A percentile compares a stretch with the other conserved stretches of the same genome.
These are phyloP conservation scores for Blastomyces emzantsi DNA, from an alignment of 2,329 filamentous ascomycete genomes.

Conservation along the genomic window DNA sequence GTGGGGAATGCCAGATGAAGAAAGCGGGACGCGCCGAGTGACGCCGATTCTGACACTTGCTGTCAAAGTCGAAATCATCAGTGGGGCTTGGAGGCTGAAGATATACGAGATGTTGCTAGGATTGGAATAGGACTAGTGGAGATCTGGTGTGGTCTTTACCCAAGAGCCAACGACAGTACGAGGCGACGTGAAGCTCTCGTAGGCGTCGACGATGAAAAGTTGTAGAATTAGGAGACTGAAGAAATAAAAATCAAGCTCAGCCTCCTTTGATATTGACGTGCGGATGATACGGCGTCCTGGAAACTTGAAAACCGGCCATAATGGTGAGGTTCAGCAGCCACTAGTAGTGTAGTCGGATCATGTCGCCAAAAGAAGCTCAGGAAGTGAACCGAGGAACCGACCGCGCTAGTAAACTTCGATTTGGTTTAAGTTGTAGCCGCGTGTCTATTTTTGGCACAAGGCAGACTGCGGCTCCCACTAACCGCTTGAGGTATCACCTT, in stretches of 20 bases:
- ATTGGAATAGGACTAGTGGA: not conserved
- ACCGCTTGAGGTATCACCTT: not conserved
- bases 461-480: constrained; percentile 1
- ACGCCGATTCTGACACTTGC: not conserved
- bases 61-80: constrained; percentile 1
- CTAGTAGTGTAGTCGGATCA: not conserved
- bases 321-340: not conserved
- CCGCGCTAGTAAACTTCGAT: constrained; percentile 2
- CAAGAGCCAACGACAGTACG: not conserved
- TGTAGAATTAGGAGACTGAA: not conserved
- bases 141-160: constrained; percentile 3
- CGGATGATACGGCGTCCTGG: not conserved
- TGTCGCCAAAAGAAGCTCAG: not conserved
- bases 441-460: constrained; percentile 6
- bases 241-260: not conserved
- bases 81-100: not conserved
- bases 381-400: not conserved
- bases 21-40: not conserved
- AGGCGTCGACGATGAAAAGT: not conserved
- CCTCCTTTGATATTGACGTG: not conserved
- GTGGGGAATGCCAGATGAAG: not conserved
- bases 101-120: not conserved
- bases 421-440: constrained; percentile 1
- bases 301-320: not conserved
- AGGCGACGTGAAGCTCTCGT: no score